These are phyloP conservation scores for Mimosa pudica DNA, from an alignment of 306 rosid species.

Conservation along the genomic window DNA sequence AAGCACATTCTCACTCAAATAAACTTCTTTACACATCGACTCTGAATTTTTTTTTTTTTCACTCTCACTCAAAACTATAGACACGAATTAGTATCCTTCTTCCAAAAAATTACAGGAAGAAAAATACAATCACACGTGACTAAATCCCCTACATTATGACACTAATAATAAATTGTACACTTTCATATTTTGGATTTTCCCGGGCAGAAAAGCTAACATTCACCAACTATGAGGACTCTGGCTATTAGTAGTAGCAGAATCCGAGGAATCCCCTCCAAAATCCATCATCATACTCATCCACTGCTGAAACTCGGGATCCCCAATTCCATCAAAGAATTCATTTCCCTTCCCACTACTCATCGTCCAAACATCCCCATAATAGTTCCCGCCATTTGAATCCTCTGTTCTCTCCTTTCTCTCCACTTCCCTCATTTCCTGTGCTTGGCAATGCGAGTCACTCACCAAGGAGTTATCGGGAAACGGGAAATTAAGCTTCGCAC, in stretches of 20 bases:
- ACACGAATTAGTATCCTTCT: constrained; percentile 11
- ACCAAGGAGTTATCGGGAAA: constrained; percentile 51
- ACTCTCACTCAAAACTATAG: neutral
- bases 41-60: neutral
- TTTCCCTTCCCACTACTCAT: constrained; percentile 29
- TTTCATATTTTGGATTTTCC: neutral
- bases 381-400: constrained; percentile 13
- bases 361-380: neutral
- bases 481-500: constrained; percentile 91
- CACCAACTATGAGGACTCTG: constrained; percentile 36
- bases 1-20: constrained; percentile 5
- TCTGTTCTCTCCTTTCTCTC: neutral
- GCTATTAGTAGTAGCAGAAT: constrained; percentile 43
- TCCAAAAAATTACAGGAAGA: constrained; percentile 35
- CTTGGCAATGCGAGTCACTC: neutral
- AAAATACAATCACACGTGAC: neutral
- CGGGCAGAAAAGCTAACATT: neutral
- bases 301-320: constrained; percentile 56
- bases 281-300: constrained; percentile 48
- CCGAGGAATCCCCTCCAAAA: constrained; percentile 50
- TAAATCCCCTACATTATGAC: neutral
- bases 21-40: neutral
- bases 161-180: no score
- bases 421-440: neutral
- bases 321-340: constrained; percentile 55